A percentile compares a stretch with the other conserved stretches of the same genome.
These are phyloP conservation scores for Suhomyces coccinellae DNA, from an alignment of 1,139 yeast genomes.

Conservation along the genomic window DNA sequence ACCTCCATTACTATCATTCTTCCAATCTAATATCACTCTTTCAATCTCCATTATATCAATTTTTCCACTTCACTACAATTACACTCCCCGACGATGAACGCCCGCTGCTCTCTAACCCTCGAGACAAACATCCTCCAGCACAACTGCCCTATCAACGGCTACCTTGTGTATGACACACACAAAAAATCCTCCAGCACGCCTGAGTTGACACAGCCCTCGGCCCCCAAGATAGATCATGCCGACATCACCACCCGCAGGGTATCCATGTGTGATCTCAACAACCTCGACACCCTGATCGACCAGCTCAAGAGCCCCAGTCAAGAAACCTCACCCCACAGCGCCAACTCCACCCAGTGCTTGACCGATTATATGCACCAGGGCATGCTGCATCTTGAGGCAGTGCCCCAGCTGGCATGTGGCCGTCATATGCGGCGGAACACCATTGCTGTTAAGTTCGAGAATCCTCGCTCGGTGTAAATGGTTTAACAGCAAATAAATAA, in stretches of 20 bases:
- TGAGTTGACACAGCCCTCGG: slow-evolving; percentile 13
- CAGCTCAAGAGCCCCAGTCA: slow-evolving; percentile 3
- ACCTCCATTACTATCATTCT: too few relatives aligned
- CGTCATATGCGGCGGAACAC: slow-evolving; percentile 34
- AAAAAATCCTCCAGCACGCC: slow-evolving; percentile 11
- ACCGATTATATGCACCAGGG: not conserved
- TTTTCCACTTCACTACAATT: too few relatives aligned
- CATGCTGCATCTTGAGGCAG: not conserved
- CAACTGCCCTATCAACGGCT: slow-evolving; percentile 30
- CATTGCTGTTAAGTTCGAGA: slow-evolving; percentile 34
- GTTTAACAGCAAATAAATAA: too few relatives aligned
- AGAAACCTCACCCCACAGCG: not conserved
- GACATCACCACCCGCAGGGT: slow-evolving; percentile 12
- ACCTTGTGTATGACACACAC: slow-evolving; percentile 18
- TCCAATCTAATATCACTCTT: too few relatives aligned
- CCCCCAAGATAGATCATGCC: not conserved
- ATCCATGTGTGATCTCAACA: slow-evolving; percentile 30
- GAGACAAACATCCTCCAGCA: slow-evolving; percentile 16
- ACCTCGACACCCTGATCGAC: slow-evolving; percentile 15
- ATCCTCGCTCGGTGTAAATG: slow-evolving; percentile 17
- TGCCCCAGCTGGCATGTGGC: slow-evolving; percentile 1
- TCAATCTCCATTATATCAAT: too few relatives aligned
- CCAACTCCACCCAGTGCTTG: slow-evolving; percentile 8
- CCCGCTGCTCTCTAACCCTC: slow-evolving; percentile 25
- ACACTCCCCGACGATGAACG: not conserved